Base-by-base conservation (phyloP, 2,329 filamentous ascomycete genomes). In the Trichoderma breve region DNA sequence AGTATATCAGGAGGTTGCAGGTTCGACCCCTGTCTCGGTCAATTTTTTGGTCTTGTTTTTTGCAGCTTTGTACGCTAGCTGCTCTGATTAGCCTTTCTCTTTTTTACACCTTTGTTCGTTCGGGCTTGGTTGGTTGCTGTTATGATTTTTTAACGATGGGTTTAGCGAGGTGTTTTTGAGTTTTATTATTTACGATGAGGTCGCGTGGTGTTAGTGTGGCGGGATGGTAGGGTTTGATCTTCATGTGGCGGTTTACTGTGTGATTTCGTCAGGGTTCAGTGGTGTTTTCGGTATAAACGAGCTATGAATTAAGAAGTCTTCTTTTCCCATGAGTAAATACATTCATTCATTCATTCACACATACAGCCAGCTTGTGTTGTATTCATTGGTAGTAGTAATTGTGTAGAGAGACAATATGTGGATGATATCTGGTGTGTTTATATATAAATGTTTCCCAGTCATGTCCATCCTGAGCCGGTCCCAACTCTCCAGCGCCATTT, bases 1-100 rank as follows among this genome's bases (percentile, higher is more conserved):
- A 43, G 60, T 64, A 71, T 4, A 71, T 71, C 68, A 71, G 68
- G 68, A 71, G 68, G 68, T 71, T 71, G 68, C 68, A 71, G 68
- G 68, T 71, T 71, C 68, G 68, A 71, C 68, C 68, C 68, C 68
- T 71, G 68, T 71, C 68, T 71, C 68, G 68, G 68, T 71, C 68
- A 71, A 71, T 64, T 58, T 71, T 71, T 71, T 71, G 39, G 15
- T 39, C 36, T 14, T 60, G 2, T 8, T 18, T 66, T 55, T 66
- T 21, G 39, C 39, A 4, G 39, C 39, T 24, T 57, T 39, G 5
- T n/a, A 21, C n/a, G 53, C 53, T 61, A 47, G 12, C 24, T 24
- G 6, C 26, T 55, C 28, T 24, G 14, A 3, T n/a, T 21, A 30
- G 15, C 21, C 6, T 60, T 60, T 14, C n/a, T 62, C 7, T 36